Conservation (phyloP, 805 yeast genomes). For the Kodamaea nitidulidarum region DNA sequence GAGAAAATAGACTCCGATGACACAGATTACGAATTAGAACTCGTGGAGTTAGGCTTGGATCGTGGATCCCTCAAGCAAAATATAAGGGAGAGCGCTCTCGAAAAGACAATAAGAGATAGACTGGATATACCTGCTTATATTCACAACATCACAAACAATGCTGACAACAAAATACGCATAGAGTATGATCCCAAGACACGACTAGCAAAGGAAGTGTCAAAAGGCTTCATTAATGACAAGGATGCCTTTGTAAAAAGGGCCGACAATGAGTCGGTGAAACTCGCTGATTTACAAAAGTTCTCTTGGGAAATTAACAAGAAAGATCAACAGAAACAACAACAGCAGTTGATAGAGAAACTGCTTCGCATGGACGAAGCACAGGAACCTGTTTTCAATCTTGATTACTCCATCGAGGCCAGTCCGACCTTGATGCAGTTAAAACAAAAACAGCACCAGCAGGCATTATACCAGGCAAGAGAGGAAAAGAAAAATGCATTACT, state of each 20-base stretch:
- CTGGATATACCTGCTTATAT: constrained; percentile 72
- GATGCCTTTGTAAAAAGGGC: constrained; percentile 51
- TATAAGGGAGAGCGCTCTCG: constrained; percentile 30
- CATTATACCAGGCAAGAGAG: constrained; percentile 5
- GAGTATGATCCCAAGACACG: constrained; percentile 56
- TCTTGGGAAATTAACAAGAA: constrained; percentile 30
- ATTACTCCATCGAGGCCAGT: constrained; percentile 32
- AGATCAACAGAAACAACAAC: constrained; percentile 13
- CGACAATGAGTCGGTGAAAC: constrained; percentile 33
- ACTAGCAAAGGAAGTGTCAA: constrained; percentile 23
- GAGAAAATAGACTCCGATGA: constrained; percentile 28
- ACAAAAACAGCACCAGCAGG: constrained; percentile 16
- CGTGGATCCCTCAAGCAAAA: constrained; percentile 21
- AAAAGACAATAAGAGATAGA: constrained; percentile 55
- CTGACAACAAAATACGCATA: constrained; percentile 23
- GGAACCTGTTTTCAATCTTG: constrained; percentile 21
- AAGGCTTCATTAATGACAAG: constrained; percentile 33
- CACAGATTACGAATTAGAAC: constrained; percentile 39
- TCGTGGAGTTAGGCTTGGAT: constrained; percentile 32
- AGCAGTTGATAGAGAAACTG: constrained; percentile 9
- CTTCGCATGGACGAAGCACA: constrained; percentile 8
- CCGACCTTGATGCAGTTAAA: constrained; percentile 34
- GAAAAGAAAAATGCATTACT: constrained; percentile 15
- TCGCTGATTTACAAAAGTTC: constrained; percentile 27
- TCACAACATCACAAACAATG: constrained; percentile 37